Percentiles rank a stretch among this genome's conserved stretches.
Evolutionary conservation across 192 early-diverging fungal species (phyloP).

Genomic region (Anaeromyces robustus): DNA sequence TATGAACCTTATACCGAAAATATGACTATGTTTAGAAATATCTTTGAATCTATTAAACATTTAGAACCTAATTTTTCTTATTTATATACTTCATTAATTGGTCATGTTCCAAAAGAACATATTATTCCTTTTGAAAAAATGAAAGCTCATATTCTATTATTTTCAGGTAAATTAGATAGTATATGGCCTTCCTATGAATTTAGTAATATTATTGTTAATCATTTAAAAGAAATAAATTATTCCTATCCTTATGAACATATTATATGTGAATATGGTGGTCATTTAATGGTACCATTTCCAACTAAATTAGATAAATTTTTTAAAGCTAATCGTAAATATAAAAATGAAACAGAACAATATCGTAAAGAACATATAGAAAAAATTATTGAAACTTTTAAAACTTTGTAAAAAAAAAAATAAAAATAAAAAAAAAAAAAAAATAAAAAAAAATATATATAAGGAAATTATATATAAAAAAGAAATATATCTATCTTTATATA

Average conservation of each 20-base stretch:
- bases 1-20: not conserved
- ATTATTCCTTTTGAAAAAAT: not conserved
- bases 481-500: too few relatives aligned
- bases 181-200: not conserved
- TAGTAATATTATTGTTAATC: not conserved
- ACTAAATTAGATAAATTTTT: not conserved
- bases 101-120: not conserved
- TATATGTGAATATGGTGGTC: not conserved
- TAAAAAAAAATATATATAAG: too few relatives aligned
- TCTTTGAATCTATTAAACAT: not conserved
- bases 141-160: not conserved
- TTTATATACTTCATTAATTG: not conserved
- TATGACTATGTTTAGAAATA: not conserved
- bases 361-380: not conserved
- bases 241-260: not conserved
- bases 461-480: too few relatives aligned
- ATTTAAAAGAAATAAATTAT: not conserved
- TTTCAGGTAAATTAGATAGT: not conserved
- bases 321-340: not conserved
- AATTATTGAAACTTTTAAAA: not conserved
- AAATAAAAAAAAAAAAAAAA: too few relatives aligned
- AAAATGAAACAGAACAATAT: not conserved
- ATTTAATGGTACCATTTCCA: not conserved
- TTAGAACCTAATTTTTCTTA: not conserved
- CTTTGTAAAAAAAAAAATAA: not conserved